phyloP scores from a whole-genome alignment of 1,284 basidiomycete genomes.

The Pisolithus thermaeus region DNA sequence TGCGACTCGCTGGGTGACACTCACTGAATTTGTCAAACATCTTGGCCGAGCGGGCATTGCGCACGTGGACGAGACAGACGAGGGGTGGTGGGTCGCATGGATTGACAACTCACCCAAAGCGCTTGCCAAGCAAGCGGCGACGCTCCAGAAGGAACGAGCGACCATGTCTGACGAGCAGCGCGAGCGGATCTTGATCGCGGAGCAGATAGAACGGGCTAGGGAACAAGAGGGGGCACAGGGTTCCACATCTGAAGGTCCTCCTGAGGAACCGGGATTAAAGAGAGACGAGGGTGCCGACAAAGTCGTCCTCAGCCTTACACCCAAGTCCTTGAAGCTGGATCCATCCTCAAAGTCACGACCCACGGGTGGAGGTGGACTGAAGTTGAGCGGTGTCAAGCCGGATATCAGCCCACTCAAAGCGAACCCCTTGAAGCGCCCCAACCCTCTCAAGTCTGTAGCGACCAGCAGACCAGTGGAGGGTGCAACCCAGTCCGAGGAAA shows the following conservation, averaged over 20 bases:
- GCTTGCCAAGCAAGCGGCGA: slow-evolving; percentile 83
- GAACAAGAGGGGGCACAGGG: slow-evolving; percentile 60
- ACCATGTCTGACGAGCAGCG: slow-evolving; percentile 93
- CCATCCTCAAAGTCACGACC: slow-evolving; percentile 23
- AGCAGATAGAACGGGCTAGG: slow-evolving; percentile 89
- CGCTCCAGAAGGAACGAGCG: slow-evolving; percentile 87
- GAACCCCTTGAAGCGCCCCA: slow-evolving; percentile 62
- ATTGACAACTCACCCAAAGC: slow-evolving; percentile 95
- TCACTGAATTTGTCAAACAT: slow-evolving; percentile 91
- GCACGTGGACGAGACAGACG: slow-evolving; percentile 95
- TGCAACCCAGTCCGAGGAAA: slow-evolving; percentile 33
- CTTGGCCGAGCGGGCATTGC: slow-evolving; percentile 86
- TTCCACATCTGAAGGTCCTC: slow-evolving; percentile 34
- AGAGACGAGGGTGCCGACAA: slow-evolving; percentile 70
- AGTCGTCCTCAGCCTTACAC: slow-evolving; percentile 63
- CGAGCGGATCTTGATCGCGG: slow-evolving; percentile 83
- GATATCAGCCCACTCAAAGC: slow-evolving; percentile 38
- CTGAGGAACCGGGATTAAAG: slow-evolving; percentile 54
- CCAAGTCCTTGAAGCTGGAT: slow-evolving; percentile 41
- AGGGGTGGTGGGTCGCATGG: slow-evolving; percentile 97
- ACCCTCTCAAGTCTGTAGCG: slow-evolving; percentile 62
- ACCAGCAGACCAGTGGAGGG: slow-evolving; percentile 25
- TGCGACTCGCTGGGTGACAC: slow-evolving; percentile 93
- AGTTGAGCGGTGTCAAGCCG: slow-evolving; percentile 50
- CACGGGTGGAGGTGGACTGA: slow-evolving; percentile 38